A percentile compares a stretch with the other conserved stretches of the same genome.
Conservation (phyloP, 2,329 filamentous ascomycete genomes). For the Penicillium paneum region DNA sequence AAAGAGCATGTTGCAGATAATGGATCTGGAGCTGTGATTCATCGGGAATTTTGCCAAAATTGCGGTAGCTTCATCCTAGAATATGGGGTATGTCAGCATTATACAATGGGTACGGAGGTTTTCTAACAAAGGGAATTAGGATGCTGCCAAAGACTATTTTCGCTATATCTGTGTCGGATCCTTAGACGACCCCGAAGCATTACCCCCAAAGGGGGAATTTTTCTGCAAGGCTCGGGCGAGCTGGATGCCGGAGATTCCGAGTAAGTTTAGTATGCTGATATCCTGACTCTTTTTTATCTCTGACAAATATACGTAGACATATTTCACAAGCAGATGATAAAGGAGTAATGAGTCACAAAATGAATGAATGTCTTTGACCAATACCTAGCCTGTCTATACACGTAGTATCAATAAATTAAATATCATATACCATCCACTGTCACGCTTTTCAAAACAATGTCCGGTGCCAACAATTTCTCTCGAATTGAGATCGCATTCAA, state of each 20-base stretch:
- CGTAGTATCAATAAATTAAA: neutral
- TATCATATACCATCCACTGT: neutral
- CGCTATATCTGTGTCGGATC: conserved; percentile 50
- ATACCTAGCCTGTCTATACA: neutral
- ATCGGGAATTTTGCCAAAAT: conserved; percentile 53
- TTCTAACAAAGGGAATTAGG: conserved; percentile 18
- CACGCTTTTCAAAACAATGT: conserved; percentile 29
- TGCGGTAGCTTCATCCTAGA: conserved; percentile 54
- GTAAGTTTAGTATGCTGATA: conserved; percentile 29
- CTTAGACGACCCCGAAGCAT: conserved; percentile 48
- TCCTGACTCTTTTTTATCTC: neutral
- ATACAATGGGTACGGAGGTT: neutral
- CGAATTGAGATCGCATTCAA: conserved; percentile 34
- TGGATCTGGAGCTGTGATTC: conserved; percentile 46
- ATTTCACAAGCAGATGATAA: conserved; percentile 48
- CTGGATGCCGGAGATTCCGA: conserved; percentile 53
- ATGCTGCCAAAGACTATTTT: conserved; percentile 33
- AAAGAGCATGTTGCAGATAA: conserved; percentile 51
- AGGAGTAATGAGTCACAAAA: conserved; percentile 32
- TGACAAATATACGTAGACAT: conserved; percentile 31
- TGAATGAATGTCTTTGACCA: neutral
- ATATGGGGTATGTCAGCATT: conserved; percentile 45
- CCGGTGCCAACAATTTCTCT: conserved; percentile 25
- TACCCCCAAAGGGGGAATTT: conserved; percentile 56
- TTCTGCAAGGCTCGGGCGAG: conserved; percentile 48